Evolutionary conservation across 768 basidiomycete genomes (phyloP).

Genomic region (Rhodotorula graminis): DNA sequence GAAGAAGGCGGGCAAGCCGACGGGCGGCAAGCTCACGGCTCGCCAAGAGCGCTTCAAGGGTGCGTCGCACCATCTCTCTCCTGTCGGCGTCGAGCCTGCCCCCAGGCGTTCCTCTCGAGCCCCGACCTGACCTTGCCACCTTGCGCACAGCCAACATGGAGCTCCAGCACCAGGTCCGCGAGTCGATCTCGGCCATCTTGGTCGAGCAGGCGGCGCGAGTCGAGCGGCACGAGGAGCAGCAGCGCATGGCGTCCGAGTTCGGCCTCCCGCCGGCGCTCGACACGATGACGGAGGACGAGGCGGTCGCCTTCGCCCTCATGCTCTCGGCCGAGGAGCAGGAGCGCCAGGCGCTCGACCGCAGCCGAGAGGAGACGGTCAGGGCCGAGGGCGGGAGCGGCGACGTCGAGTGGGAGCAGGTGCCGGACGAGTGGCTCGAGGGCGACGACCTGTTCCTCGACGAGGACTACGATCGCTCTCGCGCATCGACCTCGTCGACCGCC

Average conservation of each 20-base stretch:
- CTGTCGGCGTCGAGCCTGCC: too few relatives aligned
- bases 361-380: background rate
- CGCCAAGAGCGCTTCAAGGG: conserved; percentile 33
- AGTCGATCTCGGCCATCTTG: conserved; percentile 29
- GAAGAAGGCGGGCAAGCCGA: conserved; percentile 12
- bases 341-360: background rate
- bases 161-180: conserved; percentile 34
- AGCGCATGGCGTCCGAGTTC: conserved; percentile 5
- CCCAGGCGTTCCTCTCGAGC: too few relatives aligned
- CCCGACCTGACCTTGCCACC: background rate
- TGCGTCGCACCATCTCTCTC: background rate
- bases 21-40: conserved; percentile 14
- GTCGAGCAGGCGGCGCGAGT: conserved; percentile 18
- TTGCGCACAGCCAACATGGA: conserved; percentile 26
- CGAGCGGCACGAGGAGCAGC: conserved; percentile 9
- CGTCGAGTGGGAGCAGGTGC: conserved; percentile 14
- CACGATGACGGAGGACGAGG: conserved; percentile 36
- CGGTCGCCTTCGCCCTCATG: conserved; percentile 34
- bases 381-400: background rate
- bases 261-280: conserved; percentile 31
- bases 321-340: conserved; percentile 29
- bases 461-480: background rate
- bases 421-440: conserved; percentile 23
- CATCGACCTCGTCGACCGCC: background rate
- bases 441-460: conserved; percentile 27